Evolutionary conservation across 768 basidiomycete species (phyloP).

Genomic region (Auriculariales sp.): DNA sequence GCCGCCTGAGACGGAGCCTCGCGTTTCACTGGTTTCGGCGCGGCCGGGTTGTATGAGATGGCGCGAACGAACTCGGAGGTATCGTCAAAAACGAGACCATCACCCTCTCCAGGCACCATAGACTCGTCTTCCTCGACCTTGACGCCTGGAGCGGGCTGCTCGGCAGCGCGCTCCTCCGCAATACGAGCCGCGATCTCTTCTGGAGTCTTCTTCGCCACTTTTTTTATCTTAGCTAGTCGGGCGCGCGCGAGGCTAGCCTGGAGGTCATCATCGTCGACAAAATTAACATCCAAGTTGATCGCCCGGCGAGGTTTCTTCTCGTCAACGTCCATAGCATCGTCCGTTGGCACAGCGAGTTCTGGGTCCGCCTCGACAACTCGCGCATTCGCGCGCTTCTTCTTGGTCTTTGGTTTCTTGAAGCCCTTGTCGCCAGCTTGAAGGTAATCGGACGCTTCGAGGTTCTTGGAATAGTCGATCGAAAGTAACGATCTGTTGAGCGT

Average conservation of each 20-base stretch:
- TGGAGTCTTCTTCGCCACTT: constrained; percentile 53
- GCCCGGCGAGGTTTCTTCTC: constrained; percentile 39
- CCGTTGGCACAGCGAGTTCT: constrained; percentile 19
- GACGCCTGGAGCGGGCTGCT: constrained; percentile 29
- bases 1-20: constrained; percentile 20
- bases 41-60: constrained; percentile 50
- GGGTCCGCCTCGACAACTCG: constrained; percentile 35
- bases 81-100: constrained; percentile 80
- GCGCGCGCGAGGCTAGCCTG: constrained; percentile 84
- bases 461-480: constrained; percentile 85
- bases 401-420: constrained; percentile 95
- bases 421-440: constrained; percentile 81
- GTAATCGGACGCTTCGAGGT: constrained; percentile 76
- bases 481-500: constrained; percentile 68
- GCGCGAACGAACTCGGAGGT: constrained; percentile 93
- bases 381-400: constrained; percentile 78
- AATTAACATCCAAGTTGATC: constrained; percentile 71
- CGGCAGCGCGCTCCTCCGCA: constrained; percentile 41
- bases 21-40: constrained; percentile 24
- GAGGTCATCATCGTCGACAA: constrained; percentile 96
- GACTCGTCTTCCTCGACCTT: constrained; percentile 37
- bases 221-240: constrained; percentile 70
- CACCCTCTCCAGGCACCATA: constrained; percentile 20
- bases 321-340: constrained; percentile 63
- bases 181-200: constrained; percentile 73